Conservation (phyloP, 2,329 filamentous ascomycete genomes). For the Pseudogymnoascus sp. region DNA sequence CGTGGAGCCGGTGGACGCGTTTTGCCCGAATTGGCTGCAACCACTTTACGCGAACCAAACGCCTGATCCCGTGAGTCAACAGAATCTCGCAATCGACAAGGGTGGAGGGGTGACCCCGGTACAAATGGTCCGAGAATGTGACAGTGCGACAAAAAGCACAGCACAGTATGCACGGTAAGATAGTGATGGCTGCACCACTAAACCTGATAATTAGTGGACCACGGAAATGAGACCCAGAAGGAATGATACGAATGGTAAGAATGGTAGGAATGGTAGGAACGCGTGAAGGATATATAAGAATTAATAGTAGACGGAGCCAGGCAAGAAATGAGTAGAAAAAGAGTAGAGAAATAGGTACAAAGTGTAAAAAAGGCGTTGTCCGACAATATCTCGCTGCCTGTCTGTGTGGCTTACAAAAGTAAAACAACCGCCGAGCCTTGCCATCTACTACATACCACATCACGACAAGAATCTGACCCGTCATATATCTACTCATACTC, state of each 20-base stretch:
- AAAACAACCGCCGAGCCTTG: not conserved
- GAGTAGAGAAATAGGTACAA: not conserved
- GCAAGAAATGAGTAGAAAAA: not conserved
- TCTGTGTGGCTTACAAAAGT: not conserved
- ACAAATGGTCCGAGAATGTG: not conserved
- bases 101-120: not conserved
- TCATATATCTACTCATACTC: not conserved
- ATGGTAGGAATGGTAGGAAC: too few relatives aligned
- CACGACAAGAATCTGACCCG: not conserved
- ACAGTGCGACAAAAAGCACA: not conserved
- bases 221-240: conserved; percentile 5
- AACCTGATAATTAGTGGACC: conserved; percentile 5
- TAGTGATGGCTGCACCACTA: not conserved
- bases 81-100: not conserved
- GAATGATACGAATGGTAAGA: not conserved
- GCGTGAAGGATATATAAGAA: not conserved
- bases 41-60: conserved; percentile 11
- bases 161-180: not conserved
- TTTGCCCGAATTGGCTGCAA: conserved; percentile 2
- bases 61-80: conserved; percentile 9
- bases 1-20: conserved; percentile 8
- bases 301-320: not conserved
- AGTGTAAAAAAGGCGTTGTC: not conserved
- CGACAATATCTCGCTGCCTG: not conserved
- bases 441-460: not conserved